phyloP scores from a whole-genome alignment of 116 monocot genomes.

The Posidonia oceanica region DNA sequence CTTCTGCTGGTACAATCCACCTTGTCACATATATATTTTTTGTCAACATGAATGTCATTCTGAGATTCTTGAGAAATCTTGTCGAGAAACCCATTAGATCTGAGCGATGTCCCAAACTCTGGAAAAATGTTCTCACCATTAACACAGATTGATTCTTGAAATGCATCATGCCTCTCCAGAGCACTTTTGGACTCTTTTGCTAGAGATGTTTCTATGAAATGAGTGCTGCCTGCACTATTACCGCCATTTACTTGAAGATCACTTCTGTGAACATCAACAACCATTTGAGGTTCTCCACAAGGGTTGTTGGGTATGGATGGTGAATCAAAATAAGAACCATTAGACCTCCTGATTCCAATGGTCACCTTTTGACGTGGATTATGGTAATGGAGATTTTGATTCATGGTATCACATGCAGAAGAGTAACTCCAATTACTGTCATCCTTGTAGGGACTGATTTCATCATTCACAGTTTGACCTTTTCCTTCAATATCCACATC shows the following conservation, averaged over 20 bases:
- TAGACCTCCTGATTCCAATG: neutral
- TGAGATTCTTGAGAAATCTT: constrained; percentile 2
- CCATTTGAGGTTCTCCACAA: neutral
- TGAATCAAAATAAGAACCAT: neutral
- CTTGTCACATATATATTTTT: neutral
- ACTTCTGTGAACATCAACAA: neutral
- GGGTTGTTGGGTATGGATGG: neutral
- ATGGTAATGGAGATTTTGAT: neutral
- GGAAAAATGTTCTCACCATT: neutral
- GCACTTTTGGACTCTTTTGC: neutral
- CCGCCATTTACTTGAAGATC: neutral
- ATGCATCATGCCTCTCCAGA: neutral
- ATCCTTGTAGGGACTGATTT: neutral
- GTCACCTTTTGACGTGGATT: neutral
- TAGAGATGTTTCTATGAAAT: neutral
- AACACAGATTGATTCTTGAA: neutral
- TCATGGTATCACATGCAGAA: neutral
- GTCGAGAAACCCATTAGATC: constrained; percentile 4
- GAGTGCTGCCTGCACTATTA: neutral
- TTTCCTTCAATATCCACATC: neutral
- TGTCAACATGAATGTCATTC: neutral
- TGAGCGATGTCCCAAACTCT: neutral
- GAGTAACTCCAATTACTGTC: neutral
- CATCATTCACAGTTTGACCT: neutral
- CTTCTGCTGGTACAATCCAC: neutral